These are phyloP conservation scores for Cordyceps militaris DNA, from an alignment of 2,329 filamentous ascomycete genomes.

Conservation along the genomic window DNA sequence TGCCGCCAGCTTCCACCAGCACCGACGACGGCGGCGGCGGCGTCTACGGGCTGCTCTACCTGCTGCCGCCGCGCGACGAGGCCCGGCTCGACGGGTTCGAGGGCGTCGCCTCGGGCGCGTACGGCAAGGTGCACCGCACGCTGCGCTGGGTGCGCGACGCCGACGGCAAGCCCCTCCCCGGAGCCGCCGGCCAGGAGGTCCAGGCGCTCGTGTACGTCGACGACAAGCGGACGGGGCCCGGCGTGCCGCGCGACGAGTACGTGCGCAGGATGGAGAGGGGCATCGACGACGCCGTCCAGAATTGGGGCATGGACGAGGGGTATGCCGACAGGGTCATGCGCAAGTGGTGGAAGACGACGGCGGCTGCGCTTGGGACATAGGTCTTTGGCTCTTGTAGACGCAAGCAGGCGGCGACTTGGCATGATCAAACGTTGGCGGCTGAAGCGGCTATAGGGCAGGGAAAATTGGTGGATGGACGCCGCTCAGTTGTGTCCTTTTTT, in stretches of 20 bases:
- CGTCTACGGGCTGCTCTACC: conserved; percentile 53
- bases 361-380: background rate
- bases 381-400: no score
- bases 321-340: conserved; percentile 52
- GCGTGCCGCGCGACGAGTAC: conserved; percentile 49
- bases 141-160: conserved; percentile 22
- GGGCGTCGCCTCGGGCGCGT: conserved; percentile 52
- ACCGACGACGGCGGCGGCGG: conserved; percentile 23
- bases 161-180: conserved; percentile 17
- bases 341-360: conserved; percentile 29
- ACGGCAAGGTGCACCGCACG: conserved; percentile 43
- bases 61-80: conserved; percentile 44
- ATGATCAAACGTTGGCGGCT: no score
- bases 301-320: conserved; percentile 44
- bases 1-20: conserved; percentile 22
- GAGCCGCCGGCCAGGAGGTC: conserved; percentile 18
- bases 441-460: no score
- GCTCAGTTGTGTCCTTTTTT: no score
- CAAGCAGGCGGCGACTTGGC: no score
- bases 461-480: no score
- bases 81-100: conserved; percentile 47
- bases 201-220: conserved; percentile 56
- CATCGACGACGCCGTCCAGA: conserved; percentile 48
- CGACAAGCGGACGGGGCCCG: conserved; percentile 29
- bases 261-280: conserved; percentile 56